phyloP scores from a whole-genome alignment of 2,329 filamentous ascomycete genomes.

The Tolypocladium tropicale region DNA sequence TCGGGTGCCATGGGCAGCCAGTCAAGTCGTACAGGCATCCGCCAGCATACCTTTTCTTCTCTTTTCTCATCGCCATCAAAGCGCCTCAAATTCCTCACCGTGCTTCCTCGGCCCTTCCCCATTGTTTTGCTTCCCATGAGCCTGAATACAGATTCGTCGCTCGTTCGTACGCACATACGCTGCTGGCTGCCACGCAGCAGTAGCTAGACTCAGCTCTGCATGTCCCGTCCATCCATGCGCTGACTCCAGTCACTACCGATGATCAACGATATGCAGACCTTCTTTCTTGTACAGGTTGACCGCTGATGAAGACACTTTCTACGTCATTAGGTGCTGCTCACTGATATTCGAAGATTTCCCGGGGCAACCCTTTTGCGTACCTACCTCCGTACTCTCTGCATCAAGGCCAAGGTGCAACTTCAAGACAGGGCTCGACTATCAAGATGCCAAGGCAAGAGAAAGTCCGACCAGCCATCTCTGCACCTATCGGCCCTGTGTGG shows the following conservation, averaged over 20 bases:
- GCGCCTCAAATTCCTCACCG: background rate
- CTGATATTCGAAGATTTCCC: background rate
- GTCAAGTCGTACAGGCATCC: background rate
- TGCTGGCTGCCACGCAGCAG: background rate
- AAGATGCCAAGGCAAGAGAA: slow-evolving; percentile 5
- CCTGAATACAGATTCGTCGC: background rate
- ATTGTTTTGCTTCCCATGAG: background rate
- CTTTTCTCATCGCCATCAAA: background rate
- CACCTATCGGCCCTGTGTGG: slow-evolving; percentile 26
- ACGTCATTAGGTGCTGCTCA: background rate
- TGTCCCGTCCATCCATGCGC: background rate
- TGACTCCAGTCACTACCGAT: background rate
- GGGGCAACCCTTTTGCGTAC: background rate
- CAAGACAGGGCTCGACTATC: background rate
- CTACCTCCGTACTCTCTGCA: too few species aligned
- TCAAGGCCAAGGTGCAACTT: too few species aligned
- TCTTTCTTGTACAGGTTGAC: too few species aligned
- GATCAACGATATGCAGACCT: too few species aligned
- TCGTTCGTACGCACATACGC: background rate
- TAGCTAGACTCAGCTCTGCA: background rate
- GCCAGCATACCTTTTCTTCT: background rate
- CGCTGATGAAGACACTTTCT: too few species aligned
- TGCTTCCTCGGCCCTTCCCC: background rate
- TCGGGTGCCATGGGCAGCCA: background rate
- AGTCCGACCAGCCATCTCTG: slow-evolving; percentile 21